Evolutionary conservation across 1,139 yeast species (phyloP).

Genomic region (Petasospora fabianii): DNA sequence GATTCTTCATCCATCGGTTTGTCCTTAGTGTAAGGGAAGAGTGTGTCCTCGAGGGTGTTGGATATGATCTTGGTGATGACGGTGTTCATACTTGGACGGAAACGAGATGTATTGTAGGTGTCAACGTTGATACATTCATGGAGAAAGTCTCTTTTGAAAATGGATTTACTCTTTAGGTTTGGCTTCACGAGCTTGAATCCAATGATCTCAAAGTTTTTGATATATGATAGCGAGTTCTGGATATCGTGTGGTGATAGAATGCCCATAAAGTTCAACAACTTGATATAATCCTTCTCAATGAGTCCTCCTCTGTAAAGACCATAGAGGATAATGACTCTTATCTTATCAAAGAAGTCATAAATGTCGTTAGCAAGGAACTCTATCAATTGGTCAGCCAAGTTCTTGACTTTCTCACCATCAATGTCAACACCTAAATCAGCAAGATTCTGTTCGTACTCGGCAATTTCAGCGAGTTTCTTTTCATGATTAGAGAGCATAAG

Average conservation of each 20-base stretch:
- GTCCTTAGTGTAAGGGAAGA: conserved; percentile 76
- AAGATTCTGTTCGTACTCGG: conserved; percentile 72
- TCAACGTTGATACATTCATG: conserved; percentile 59
- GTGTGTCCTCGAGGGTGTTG: conserved; percentile 42
- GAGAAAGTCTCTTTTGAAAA: conserved; percentile 44
- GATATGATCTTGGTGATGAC: conserved; percentile 44
- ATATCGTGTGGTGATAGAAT: conserved; percentile 53
- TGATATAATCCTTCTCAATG: conserved; percentile 66
- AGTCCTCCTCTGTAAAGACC: conserved; percentile 84
- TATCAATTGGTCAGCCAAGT: conserved; percentile 65
- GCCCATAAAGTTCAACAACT: conserved; percentile 67
- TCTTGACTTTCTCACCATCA: conserved; percentile 64
- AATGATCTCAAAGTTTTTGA: conserved; percentile 60
- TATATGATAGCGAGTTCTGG: conserved; percentile 46
- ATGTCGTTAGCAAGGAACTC: conserved; percentile 51
- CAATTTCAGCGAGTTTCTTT: conserved; percentile 56
- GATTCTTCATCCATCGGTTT: conserved; percentile 53
- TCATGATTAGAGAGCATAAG: conserved; percentile 51
- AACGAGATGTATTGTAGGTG: conserved; percentile 73
- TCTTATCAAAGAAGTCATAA: conserved; percentile 57
- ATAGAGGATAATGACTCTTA: conserved; percentile 74
- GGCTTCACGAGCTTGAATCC: conserved; percentile 66
- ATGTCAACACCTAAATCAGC: conserved; percentile 70
- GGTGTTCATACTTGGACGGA: conserved; percentile 65
- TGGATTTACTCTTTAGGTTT: conserved; percentile 34